Evolutionary conservation across 345 rosid species (phyloP), one percentile per base, ranked within the genome.

Genomic region (Physaria fendleri): DNA sequence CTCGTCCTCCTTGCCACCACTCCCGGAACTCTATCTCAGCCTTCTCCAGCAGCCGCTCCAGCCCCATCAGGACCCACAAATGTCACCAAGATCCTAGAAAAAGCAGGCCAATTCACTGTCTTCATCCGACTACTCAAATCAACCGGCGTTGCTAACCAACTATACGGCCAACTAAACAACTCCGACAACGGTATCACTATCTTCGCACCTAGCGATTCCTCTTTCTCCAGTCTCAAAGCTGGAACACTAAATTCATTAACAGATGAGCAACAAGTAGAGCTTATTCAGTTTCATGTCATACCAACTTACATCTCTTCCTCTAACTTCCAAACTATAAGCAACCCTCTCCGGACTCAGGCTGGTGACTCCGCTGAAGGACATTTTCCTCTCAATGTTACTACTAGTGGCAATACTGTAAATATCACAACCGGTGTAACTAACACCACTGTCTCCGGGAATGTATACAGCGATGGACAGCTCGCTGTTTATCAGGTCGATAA

Each of bases 21-120:
- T 57, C 63, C 73, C 23, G 70, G 62, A 57, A 55, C 51, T 14
- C 52, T 61, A 23, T 61, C 75, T 46, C 78, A 65, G 50, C 27
- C 64, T 8, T 22, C 59, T 23, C 57, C 72, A 28, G 73, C 77
- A 5, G 48, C 22, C 0, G 77, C 86, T 18, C 79, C 78, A 0
- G 65, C 71, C 6, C 79, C 75, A 20, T 8, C 77, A 4, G 73
- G 75, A 27, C 82, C 83, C 5, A 76, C 81, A n/a, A 76, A 80
- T 44, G 71, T 84, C n/a, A 72, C 81, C 18, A 81, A 82, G 44
- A 79, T 83, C 80, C 83, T 84, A 4, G 81, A 79, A 25, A 81
- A 81, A 42, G 77, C 77, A 4, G 80, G 82, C 4, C 78, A 75
- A 16, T 84, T 81, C 74, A 76, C 74, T 5, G 34, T 76, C 64